A percentile compares a stretch with the other conserved stretches of the same genome.
Evolutionary conservation across 257 asterid genomes (phyloP).

Genomic region (Marsdenia floribunda): DNA sequence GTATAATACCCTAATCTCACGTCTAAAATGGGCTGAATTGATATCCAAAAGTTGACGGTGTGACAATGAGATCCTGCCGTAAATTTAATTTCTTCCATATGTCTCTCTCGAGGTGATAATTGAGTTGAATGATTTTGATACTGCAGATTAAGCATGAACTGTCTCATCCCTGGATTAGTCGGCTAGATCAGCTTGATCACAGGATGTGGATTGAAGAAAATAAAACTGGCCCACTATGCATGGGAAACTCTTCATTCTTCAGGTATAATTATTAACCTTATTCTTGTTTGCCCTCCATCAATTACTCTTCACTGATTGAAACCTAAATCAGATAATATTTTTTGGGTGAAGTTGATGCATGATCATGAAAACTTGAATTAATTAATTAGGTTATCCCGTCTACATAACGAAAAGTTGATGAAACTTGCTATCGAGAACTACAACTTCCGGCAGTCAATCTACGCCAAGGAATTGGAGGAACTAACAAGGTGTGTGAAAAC

Average conservation of each 20-base stretch:
- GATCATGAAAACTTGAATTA: background rate
- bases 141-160: constrained; percentile 49
- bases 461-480: constrained; percentile 44
- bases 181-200: constrained; percentile 53
- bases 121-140: background rate
- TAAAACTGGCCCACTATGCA: constrained; percentile 22
- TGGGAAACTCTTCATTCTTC: constrained; percentile 39
- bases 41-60: too few species aligned
- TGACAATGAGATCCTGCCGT: too few species aligned
- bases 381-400: constrained; percentile 30
- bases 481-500: constrained; percentile 34
- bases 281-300: background rate
- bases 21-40: too few species aligned
- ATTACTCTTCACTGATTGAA: too few species aligned
- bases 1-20: too few species aligned
- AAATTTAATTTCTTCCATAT: too few species aligned
- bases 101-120: too few species aligned
- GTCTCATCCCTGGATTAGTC: constrained; percentile 46
- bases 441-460: constrained; percentile 39
- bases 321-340: too few species aligned
- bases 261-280: constrained; percentile 21
- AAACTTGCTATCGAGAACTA: constrained; percentile 49
- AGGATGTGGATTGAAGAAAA: constrained; percentile 58
- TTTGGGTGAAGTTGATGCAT: too few species aligned
- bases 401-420: constrained; percentile 34